Conservation (phyloP, 768 basidiomycete genomes). For the Pisolithus tinctorius region DNA sequence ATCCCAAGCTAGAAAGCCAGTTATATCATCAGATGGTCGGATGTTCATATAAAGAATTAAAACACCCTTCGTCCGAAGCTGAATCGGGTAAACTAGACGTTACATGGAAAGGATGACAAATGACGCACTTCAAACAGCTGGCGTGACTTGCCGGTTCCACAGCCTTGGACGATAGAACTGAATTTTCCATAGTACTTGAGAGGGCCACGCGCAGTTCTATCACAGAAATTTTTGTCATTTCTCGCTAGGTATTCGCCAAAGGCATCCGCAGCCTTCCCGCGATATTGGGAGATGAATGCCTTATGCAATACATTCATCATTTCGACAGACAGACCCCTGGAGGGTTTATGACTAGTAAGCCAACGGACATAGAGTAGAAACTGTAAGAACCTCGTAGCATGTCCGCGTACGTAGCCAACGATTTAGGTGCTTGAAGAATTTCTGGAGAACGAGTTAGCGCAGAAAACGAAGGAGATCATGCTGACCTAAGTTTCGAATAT, state of each 20-base stretch:
- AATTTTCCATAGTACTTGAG: conserved; percentile 5
- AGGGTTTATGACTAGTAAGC: too few species aligned
- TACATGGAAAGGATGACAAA: not conserved
- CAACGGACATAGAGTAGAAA: too few species aligned
- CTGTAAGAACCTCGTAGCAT: too few species aligned
- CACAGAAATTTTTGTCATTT: not conserved
- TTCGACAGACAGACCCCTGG: too few species aligned
- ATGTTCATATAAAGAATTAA: conserved; percentile 16
- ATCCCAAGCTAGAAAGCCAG: conserved; percentile 12
- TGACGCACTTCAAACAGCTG: conserved; percentile 6
- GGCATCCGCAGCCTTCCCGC: conserved; percentile 3
- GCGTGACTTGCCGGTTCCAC: conserved; percentile 15
- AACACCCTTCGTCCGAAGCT: conserved; percentile 4
- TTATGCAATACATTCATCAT: not conserved
- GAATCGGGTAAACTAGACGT: conserved; percentile 1
- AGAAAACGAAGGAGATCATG: too few species aligned
- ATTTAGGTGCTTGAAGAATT: too few species aligned
- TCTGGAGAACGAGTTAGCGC: too few species aligned
- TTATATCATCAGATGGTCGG: not conserved
- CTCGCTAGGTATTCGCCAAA: conserved; percentile 1
- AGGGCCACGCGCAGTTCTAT: not conserved
- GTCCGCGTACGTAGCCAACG: too few species aligned
- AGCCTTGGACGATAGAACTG: conserved; percentile 14
- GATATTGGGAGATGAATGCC: not conserved
- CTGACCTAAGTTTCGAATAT: too few species aligned